These are phyloP conservation scores for Corchorus olitorius DNA, from an alignment of 345 rosid genomes.

Conservation along the genomic window DNA sequence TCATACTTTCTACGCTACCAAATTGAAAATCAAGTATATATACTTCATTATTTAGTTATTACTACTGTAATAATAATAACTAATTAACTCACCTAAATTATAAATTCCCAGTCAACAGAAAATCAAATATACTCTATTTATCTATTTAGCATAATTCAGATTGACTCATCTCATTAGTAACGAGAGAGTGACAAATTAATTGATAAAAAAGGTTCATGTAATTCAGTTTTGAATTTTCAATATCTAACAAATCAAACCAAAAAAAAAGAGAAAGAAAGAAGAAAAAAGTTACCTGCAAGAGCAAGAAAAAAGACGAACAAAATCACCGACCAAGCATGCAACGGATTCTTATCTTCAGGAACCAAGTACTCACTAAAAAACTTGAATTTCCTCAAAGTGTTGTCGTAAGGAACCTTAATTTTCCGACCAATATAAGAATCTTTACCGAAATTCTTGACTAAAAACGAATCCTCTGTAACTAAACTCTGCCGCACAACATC, in stretches of 20 bases:
- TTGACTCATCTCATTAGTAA: not conserved
- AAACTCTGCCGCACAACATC: constrained; percentile 61
- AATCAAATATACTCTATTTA: not conserved
- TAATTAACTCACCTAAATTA: not conserved
- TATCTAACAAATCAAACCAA: not conserved
- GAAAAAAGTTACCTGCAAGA: constrained; percentile 24
- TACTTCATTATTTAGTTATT: not conserved
- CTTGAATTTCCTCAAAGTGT: constrained; percentile 34
- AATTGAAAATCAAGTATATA: not conserved
- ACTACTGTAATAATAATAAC: too few species aligned
- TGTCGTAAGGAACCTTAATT: constrained; percentile 34
- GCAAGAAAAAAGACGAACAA: constrained; percentile 51
- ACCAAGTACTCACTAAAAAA: constrained; percentile 45
- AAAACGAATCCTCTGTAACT: constrained; percentile 52
- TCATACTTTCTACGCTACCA: not conserved
- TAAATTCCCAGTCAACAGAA: not conserved
- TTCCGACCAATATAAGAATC: constrained; percentile 40
- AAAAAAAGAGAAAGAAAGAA: not conserved
- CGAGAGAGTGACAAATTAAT: not conserved
- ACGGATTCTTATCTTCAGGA: constrained; percentile 73
- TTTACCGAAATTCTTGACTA: constrained; percentile 44
- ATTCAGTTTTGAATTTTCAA: not conserved
- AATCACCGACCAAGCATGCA: constrained; percentile 58
- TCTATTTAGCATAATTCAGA: not conserved
- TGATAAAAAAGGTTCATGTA: not conserved